Percentiles rank a stretch among this genome's conserved stretches.
Evolutionary conservation across 169 alveolate species (phyloP).

Genomic region (Cytauxzoon felis): DNA sequence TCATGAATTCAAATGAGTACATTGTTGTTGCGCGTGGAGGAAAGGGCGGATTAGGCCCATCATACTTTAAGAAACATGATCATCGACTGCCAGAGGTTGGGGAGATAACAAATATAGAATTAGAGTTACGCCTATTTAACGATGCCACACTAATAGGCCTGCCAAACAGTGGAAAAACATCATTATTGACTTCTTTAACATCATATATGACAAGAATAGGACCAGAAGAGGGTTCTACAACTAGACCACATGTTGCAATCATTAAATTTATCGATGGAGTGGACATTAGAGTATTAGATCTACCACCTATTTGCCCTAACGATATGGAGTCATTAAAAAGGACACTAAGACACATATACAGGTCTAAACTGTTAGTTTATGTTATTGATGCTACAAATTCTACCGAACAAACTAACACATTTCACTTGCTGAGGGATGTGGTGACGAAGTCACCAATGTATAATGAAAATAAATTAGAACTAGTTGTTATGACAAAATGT

Average conservation of each 20-base stretch:
- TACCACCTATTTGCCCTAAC: slow-evolving; percentile 65
- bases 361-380: slow-evolving; percentile 68
- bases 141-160: slow-evolving; percentile 75
- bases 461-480: slow-evolving; percentile 31
- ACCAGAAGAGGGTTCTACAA: slow-evolving; percentile 72
- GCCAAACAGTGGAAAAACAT: slow-evolving; percentile 73
- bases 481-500: slow-evolving; percentile 75
- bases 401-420: slow-evolving; percentile 9
- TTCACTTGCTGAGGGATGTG: slow-evolving; percentile 12
- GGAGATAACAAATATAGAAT: slow-evolving; percentile 59
- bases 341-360: slow-evolving; percentile 66
- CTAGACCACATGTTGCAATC: slow-evolving; percentile 73
- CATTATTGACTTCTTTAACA: slow-evolving; percentile 68
- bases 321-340: slow-evolving; percentile 19
- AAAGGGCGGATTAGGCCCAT: slow-evolving; percentile 76
- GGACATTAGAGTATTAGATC: slow-evolving; percentile 68
- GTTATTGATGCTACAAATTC: slow-evolving; percentile 64
- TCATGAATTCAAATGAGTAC: slow-evolving; percentile 57
- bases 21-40: slow-evolving; percentile 76
- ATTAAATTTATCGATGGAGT: slow-evolving; percentile 74
- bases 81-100: slow-evolving; percentile 73
- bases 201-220: slow-evolving; percentile 70
- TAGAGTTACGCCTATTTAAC: slow-evolving; percentile 71
- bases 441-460: slow-evolving; percentile 26
- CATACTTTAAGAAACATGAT: slow-evolving; percentile 76